Percentiles rank a stretch among this genome's conserved stretches.
Conservation (phyloP, 1,284 basidiomycete species). For the Pterula multifida region DNA sequence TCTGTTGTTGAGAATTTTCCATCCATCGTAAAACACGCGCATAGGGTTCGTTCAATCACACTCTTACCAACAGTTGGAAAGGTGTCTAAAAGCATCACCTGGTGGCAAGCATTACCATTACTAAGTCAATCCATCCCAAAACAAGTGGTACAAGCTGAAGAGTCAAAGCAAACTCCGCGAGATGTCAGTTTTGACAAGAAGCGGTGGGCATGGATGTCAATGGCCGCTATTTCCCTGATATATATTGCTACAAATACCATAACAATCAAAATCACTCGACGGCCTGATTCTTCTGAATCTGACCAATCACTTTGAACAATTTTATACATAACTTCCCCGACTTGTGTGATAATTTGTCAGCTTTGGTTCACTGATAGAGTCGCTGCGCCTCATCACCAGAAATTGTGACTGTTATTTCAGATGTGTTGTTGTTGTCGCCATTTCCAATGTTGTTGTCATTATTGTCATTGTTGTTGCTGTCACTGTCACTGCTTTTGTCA, state of each 20-base stretch:
- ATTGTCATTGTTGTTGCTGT: too few relatives aligned
- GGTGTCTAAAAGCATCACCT: conserved; percentile 13
- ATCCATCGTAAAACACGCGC: conserved; percentile 41
- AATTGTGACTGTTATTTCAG: too few relatives aligned
- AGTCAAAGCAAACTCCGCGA: conserved; percentile 13
- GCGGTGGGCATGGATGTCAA: neutral
- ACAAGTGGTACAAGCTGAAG: conserved; percentile 17
- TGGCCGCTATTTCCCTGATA: neutral
- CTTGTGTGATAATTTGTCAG: neutral
- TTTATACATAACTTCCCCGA: too few relatives aligned
- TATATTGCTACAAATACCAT: neutral
- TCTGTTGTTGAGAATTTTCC: conserved; percentile 44
- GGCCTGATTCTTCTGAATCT: too few relatives aligned
- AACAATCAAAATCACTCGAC: neutral
- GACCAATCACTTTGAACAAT: neutral
- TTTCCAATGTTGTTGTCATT: too few relatives aligned
- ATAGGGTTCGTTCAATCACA: conserved; percentile 30
- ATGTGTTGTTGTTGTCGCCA: too few relatives aligned
- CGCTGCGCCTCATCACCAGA: too few relatives aligned
- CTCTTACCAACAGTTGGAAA: conserved; percentile 2
- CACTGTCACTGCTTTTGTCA: too few relatives aligned
- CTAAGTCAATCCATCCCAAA: neutral
- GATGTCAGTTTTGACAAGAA: conserved; percentile 11
- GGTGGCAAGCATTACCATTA: conserved; percentile 9
- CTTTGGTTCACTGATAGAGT: neutral